Evolutionary conservation across 495 filamentous ascomycete genomes (phyloP), one percentile per base, ranked within the genome.

Genomic region (Chaetomidium leptoderma): DNA sequence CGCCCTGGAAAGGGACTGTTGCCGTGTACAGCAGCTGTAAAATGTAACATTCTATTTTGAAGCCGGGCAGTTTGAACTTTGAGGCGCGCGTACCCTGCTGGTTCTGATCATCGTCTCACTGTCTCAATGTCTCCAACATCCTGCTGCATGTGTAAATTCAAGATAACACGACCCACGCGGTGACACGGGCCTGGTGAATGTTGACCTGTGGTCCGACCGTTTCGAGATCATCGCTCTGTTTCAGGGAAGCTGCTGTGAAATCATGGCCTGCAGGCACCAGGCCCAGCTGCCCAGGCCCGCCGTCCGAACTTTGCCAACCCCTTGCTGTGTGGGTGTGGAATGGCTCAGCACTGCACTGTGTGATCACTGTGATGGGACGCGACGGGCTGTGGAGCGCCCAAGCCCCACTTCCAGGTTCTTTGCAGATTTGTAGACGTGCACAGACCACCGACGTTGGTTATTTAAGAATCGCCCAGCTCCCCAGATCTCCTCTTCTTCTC

Each of bases 391-490:
- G 32, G 32, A 11, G 32, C 32, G 32, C 32, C 32, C 32, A 11
- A 24, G 40, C 40, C 21, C 40, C 40, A 44, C 40, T 24, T 44
- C n/a, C 29, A 17, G 47, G 21, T 21, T 44, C 16, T 46, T 23
- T 40, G 40, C 45, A 21, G 45, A 42, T 65, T 60, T 61, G 64
- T 59, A 62, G 36, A 11, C 23, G 61, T 54, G 66, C 66, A 65
- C 62, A 56, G 62, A 58, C 64, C 64, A 62, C 21, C 26, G 2
- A 10, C 17, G 8, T 6, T n/a, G 48, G 6, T 27, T 67, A 69
- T 65, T 53, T 59, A 63, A 42, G 3, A 21, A 26, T 7, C 42
- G 32, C 48, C 36, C 4, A 23, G 24, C 58, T 37, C 45, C 52
- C 48, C 19, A 2, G 21, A 24, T 50, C 53, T 59, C 11, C 19